These are phyloP conservation scores for Hemileia vastatrix DNA, from an alignment of 1,284 basidiomycete genomes.

Conservation along the genomic window DNA sequence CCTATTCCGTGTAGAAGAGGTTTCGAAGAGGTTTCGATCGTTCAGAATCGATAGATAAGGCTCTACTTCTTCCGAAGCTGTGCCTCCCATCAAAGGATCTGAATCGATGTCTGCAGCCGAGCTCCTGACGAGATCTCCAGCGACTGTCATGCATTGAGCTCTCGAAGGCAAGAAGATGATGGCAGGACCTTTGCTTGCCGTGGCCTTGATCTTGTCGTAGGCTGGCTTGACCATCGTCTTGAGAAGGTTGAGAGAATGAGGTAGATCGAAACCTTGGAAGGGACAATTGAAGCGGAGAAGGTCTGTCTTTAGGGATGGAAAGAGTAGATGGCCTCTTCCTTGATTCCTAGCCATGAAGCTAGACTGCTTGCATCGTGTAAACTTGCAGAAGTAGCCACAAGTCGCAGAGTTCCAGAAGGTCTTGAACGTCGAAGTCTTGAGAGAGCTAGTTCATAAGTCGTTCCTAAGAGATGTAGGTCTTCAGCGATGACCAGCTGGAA, in stretches of 20 bases:
- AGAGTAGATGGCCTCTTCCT: constrained; percentile 57
- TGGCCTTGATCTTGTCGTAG: constrained; percentile 52
- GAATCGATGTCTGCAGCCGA: constrained; percentile 65
- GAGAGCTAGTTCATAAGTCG: constrained; percentile 70
- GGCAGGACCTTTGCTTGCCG: constrained; percentile 50
- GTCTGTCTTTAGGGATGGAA: constrained; percentile 76
- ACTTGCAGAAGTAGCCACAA: constrained; percentile 67
- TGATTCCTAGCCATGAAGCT: constrained; percentile 70
- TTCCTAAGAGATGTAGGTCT: constrained; percentile 72
- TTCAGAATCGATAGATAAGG: constrained; percentile 54
- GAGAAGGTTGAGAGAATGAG: constrained; percentile 75
- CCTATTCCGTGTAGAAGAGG: constrained; percentile 77
- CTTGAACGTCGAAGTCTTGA: constrained; percentile 56
- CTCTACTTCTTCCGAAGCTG: constrained; percentile 56
- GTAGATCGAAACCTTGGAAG: constrained; percentile 71
- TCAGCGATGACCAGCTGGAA: constrained; percentile 71
- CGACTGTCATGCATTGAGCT: constrained; percentile 64
- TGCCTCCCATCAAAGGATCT: constrained; percentile 60
- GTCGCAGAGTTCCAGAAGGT: constrained; percentile 55
- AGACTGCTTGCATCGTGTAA: constrained; percentile 71
- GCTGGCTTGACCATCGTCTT: constrained; percentile 88
- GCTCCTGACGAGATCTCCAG: constrained; percentile 75
- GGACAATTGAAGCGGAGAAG: constrained; percentile 63
- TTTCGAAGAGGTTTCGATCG: constrained; percentile 60
- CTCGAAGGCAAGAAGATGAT: constrained; percentile 83